Base-by-base conservation (phyloP, 768 basidiomycete genomes). In the Cystofilobasidium macerans region DNA sequence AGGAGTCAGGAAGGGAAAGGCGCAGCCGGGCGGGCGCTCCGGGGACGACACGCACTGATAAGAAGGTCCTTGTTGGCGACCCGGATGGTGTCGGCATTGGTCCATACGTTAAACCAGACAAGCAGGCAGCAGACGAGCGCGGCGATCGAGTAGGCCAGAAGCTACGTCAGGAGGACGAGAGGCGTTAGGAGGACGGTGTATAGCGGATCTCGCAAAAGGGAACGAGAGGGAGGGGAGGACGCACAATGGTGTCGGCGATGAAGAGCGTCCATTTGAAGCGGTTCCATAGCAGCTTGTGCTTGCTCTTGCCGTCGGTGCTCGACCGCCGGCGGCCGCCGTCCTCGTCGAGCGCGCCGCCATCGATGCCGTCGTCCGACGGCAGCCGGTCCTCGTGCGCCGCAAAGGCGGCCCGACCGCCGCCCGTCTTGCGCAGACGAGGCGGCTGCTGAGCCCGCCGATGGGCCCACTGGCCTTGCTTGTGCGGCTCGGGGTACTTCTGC, bases 241-340 rank as follows among this genome's bases (percentile, higher is more conserved):
- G 72, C 65, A 83, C 82, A 38, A 84, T 38, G 38, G 79, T 71
- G 72, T 89, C 90, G 57, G 85, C 78, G 56, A 82, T 51, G 74
- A 90, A 85, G 5, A 91, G 75, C 14, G 80, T 77, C 87, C 87
- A 89, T 74, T 92, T 91, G 81, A 90, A 91, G 69, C 79, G 81
- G 72, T 84, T 90, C 89, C 89, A 92, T 20, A 84, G 78, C 64
- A 86, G 76, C 68, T 77, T 77, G 40, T 74, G 76, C 70, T 80
- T 75, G 67, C 77, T 76, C 0, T 73, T 66, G 45, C 62, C 62
- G 35, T 62, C 54, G 6, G 38, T 16, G 43, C 36, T 22, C 13
- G 40, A n/a, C n/a, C 32, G 26, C 40, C 59, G 35, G 20, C 35
- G 6, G 28, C 13, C 9, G 42, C 42, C 9, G 42, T 18, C n/a